Base-by-base conservation (phyloP, 148 eudicot species). In the Silene latifolia region DNA sequence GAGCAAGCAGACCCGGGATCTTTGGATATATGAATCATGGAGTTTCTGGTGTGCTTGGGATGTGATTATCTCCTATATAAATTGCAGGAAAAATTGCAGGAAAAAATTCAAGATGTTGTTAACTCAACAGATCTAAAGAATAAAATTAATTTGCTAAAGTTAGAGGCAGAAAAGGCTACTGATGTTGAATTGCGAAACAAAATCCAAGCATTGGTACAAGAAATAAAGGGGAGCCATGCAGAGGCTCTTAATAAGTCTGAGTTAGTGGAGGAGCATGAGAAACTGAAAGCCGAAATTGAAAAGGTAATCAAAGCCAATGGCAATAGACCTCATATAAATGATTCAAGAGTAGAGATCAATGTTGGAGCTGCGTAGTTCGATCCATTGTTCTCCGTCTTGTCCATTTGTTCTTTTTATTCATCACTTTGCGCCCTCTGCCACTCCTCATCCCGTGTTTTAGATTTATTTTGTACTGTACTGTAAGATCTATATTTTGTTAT, bases 51-150 rank as follows among this genome's bases (percentile, higher is more conserved):
- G n/a, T n/a, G n/a, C n/a, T n/a, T n/a, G n/a, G n/a, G n/a, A n/a
- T n/a, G n/a, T n/a, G n/a, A n/a, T n/a, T n/a, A n/a, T n/a, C n/a
- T n/a, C n/a, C n/a, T n/a, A n/a, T n/a, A n/a, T n/a, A n/a, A n/a
- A n/a, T n/a, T n/a, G n/a, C n/a, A n/a, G n/a, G 82, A 81, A 71
- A 93, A 88, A 76, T 83, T 84, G 47, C 74, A 79, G n/a, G 63
- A 69, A 67, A 84, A 81, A 76, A 91, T 94, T 67, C 86, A 88
- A 69, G 87, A 87, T 62, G 84, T 81, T 59, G 80, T 88, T 6
- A 80, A 77, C 76, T 88, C 98, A 63, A 80, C 97, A 3, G 89
- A 87, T 79, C 80, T 94, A 79, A 87, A 80, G 74, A 77, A 82
- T 73, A 91, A 87, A 72, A 83, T 94, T n/a, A 85, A 90, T 63